Evolutionary conservation across 441 rosid genomes (phyloP).

Genomic region (Pelargonium fulgidum): DNA sequence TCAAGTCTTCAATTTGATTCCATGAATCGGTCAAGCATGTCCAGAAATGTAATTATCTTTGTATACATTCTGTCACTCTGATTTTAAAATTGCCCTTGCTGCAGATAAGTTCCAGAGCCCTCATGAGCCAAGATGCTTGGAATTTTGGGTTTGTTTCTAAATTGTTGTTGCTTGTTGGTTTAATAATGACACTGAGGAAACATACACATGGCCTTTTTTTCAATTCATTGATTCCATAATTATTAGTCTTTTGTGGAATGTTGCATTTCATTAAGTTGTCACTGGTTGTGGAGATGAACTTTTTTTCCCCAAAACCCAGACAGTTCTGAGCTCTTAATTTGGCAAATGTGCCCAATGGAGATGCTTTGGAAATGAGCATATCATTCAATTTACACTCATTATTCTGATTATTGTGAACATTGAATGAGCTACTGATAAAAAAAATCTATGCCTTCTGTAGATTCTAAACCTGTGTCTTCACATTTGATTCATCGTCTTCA

Average conservation of each 20-base stretch:
- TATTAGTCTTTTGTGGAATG: neutral
- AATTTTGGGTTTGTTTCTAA: neutral
- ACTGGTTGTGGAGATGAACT: neutral
- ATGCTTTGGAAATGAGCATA: neutral
- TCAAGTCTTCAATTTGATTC: too few relatives aligned
- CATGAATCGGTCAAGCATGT: too few relatives aligned
- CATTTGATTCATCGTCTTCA: neutral
- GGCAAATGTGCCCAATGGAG: too few relatives aligned
- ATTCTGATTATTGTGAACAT: neutral
- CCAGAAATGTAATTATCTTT: neutral
- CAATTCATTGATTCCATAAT: neutral
- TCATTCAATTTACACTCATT: neutral
- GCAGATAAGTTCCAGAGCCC: neutral
- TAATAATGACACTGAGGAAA: neutral
- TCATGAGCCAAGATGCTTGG: neutral
- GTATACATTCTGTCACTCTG: neutral
- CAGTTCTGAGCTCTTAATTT: too few relatives aligned
- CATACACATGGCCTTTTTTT: neutral
- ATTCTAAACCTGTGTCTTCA: neutral
- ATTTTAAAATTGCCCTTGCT: neutral
- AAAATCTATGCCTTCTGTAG: neutral
- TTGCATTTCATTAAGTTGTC: neutral
- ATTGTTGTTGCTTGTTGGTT: neutral
- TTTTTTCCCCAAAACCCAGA: too few relatives aligned
- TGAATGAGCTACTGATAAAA: neutral